Conservation (phyloP, 1,284 basidiomycete genomes). For the Vanrija humicola region DNA sequence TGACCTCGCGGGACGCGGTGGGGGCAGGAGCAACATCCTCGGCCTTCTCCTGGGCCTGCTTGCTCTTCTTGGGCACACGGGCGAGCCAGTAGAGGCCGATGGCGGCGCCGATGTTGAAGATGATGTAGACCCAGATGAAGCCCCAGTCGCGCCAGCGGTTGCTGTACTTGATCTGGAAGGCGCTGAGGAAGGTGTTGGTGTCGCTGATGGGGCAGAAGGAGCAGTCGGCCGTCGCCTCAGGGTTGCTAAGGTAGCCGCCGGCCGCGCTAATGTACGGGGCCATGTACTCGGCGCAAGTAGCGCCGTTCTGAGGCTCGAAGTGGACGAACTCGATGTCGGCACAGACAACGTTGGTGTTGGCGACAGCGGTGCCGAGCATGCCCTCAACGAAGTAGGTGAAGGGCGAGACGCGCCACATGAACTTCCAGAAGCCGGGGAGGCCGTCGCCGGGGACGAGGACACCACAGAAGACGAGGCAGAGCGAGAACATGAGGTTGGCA, state of each 20-base stretch:
- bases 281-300: constrained; percentile 50
- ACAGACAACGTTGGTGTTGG: constrained; percentile 48
- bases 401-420: constrained; percentile 75
- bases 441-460: constrained; percentile 54
- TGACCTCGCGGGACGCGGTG: too few species aligned
- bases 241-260: constrained; percentile 46
- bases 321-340: constrained; percentile 43
- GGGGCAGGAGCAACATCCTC: not conserved
- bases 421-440: constrained; percentile 69
- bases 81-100: constrained; percentile 43
- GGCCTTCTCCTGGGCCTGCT: constrained; percentile 9
- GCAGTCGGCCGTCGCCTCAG: constrained; percentile 39
- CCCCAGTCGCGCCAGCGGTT: constrained; percentile 63
- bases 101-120: constrained; percentile 55
- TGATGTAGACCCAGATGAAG: constrained; percentile 61
- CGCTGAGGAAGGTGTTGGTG: constrained; percentile 59
- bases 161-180: constrained; percentile 58
- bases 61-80: constrained; percentile 30
- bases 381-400: constrained; percentile 57
- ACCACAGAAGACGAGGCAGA: constrained; percentile 55
- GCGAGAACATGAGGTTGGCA: constrained; percentile 49
- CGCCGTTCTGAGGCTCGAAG: constrained; percentile 45
- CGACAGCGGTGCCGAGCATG: constrained; percentile 54
- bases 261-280: constrained; percentile 33
- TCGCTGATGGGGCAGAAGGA: constrained; percentile 50